Conservation (phyloP, 495 filamentous ascomycete species). For the Annulohypoxylon maeteangense region DNA sequence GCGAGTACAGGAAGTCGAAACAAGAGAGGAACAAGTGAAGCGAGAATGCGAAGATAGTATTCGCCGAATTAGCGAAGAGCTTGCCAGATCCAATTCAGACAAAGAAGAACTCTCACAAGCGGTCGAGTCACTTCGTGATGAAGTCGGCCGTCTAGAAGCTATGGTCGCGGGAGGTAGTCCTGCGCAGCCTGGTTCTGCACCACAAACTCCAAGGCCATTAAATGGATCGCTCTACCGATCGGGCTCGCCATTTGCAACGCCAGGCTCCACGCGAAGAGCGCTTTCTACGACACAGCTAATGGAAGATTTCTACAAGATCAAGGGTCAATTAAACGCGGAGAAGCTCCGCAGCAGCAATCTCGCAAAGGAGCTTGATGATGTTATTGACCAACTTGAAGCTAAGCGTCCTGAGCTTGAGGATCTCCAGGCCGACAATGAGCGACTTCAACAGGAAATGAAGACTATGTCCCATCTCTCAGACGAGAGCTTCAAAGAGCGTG, state of each 20-base stretch:
- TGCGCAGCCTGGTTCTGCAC: slow-evolving; percentile 53
- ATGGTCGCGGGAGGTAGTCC: slow-evolving; percentile 48
- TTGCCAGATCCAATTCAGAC: slow-evolving; percentile 72
- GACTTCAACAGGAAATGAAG: slow-evolving; percentile 75
- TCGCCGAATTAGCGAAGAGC: slow-evolving; percentile 77
- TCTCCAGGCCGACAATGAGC: slow-evolving; percentile 72
- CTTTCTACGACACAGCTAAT: slow-evolving; percentile 62
- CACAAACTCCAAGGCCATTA: slow-evolving; percentile 69
- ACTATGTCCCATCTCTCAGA: slow-evolving; percentile 79
- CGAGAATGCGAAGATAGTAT: slow-evolving; percentile 85
- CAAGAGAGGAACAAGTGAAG: slow-evolving; percentile 77
- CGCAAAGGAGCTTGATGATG: slow-evolving; percentile 78
- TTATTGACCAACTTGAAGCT: slow-evolving; percentile 74
- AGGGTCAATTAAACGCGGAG: slow-evolving; percentile 67
- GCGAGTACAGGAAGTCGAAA: slow-evolving; percentile 83
- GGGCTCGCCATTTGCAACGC: slow-evolving; percentile 63
- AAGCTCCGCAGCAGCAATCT: slow-evolving; percentile 76
- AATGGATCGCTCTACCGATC: slow-evolving; percentile 58
- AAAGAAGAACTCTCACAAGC: slow-evolving; percentile 74
- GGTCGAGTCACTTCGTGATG: slow-evolving; percentile 74
- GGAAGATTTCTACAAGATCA: slow-evolving; percentile 64
- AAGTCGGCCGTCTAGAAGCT: slow-evolving; percentile 71
- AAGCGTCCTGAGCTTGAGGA: slow-evolving; percentile 75
- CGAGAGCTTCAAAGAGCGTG: slow-evolving; percentile 68
- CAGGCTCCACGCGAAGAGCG: slow-evolving; percentile 60